phyloP scores from a whole-genome alignment of 1,139 yeast species.

The Lodderomyces parapsilosis region DNA sequence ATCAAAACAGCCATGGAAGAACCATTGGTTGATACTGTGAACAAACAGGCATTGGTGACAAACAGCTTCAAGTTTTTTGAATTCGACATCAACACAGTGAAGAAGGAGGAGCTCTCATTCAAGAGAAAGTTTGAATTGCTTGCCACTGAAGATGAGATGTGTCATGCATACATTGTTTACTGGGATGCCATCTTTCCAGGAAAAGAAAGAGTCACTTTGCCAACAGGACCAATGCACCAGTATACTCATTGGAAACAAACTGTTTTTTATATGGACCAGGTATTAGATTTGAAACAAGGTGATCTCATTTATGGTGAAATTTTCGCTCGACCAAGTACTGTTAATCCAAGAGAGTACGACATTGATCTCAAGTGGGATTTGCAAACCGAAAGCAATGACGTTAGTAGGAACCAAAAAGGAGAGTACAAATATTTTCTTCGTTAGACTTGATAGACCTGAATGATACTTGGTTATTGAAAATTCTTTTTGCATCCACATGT shows the following conservation, averaged over 20 bases:
- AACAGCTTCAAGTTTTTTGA: conserved; percentile 69
- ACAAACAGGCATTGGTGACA: conserved; percentile 73
- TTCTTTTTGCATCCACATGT: no score
- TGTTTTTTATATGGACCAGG: conserved; percentile 86
- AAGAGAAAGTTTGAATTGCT: conserved; percentile 61
- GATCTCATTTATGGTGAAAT: conserved; percentile 72
- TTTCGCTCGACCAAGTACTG: conserved; percentile 71
- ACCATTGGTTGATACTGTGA: conserved; percentile 93
- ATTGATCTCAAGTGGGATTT: conserved; percentile 63
- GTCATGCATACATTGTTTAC: conserved; percentile 93
- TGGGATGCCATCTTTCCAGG: conserved; percentile 86
- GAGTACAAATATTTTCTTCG: conserved; percentile 67
- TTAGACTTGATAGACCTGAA: conserved; percentile 20
- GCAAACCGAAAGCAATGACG: conserved; percentile 52
- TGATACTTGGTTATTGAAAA: no score
- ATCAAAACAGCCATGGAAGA: conserved; percentile 80
- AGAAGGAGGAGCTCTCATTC: conserved; percentile 78
- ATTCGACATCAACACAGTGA: conserved; percentile 87
- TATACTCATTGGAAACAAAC: conserved; percentile 98
- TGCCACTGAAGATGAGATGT: conserved; percentile 74
- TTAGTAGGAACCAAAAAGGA: conserved; percentile 54
- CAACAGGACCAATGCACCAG: conserved; percentile 79
- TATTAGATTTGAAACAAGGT: conserved; percentile 72
- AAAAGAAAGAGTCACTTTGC: conserved; percentile 59
- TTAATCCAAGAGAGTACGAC: conserved; percentile 84